These are phyloP conservation scores for Tolypocladium inflatum DNA, from an alignment of 2,329 filamentous ascomycete genomes.

Conservation along the genomic window DNA sequence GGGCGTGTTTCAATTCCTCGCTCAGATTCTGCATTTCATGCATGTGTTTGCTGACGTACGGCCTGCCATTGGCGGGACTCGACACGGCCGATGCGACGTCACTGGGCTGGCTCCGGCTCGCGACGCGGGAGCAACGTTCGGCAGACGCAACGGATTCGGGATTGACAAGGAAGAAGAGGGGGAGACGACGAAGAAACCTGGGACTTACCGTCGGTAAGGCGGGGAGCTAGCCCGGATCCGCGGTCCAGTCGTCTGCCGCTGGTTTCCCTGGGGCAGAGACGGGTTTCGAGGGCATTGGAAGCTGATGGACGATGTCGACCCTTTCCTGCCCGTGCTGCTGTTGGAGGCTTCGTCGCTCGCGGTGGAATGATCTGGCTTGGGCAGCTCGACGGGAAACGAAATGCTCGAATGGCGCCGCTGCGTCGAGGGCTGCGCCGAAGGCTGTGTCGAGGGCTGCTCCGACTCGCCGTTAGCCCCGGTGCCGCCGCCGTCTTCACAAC, in stretches of 20 bases:
- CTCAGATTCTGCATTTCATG: not conserved
- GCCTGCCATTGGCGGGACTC: not conserved
- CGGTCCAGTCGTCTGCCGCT: constrained; percentile 31
- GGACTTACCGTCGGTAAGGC: constrained; percentile 34
- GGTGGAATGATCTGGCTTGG: constrained; percentile 11
- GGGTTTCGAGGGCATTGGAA: constrained; percentile 35
- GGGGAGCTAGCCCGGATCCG: constrained; percentile 38
- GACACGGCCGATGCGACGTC: not conserved
- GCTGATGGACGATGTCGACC: constrained; percentile 37
- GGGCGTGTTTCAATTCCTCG: not conserved
- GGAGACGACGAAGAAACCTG: not conserved
- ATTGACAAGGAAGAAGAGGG: constrained; percentile 1
- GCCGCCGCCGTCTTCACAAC: constrained; percentile 8
- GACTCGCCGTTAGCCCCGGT: constrained; percentile 9
- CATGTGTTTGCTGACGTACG: not conserved
- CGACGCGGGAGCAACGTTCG: not conserved
- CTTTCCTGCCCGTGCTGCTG: constrained; percentile 14
- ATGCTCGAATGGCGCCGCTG: constrained; percentile 23
- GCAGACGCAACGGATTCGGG: not conserved
- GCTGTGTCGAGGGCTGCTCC: constrained; percentile 22
- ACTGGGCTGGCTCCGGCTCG: not conserved
- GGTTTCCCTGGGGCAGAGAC: constrained; percentile 36
- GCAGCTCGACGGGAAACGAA: constrained; percentile 24
- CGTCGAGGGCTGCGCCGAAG: constrained; percentile 20
- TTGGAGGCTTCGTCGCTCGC: constrained; percentile 1